These are phyloP conservation scores for Simplicillium aogashimaense DNA, from an alignment of 2,329 filamentous ascomycete genomes.

Conservation along the genomic window DNA sequence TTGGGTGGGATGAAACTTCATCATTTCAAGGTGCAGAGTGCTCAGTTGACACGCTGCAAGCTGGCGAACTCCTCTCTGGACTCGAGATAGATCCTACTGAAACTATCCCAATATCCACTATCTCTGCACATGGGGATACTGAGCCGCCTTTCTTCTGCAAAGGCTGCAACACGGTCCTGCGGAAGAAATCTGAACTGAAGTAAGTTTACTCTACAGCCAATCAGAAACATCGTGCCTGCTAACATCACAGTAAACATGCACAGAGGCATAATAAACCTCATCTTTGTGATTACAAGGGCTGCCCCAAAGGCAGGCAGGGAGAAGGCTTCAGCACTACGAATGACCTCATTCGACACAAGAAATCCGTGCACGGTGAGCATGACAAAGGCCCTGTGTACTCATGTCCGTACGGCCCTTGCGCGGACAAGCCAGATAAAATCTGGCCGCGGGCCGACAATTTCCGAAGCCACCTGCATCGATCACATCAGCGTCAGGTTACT, in stretches of 20 bases:
- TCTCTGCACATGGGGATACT: too few relatives aligned
- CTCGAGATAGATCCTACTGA: too few relatives aligned
- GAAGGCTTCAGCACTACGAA: slow-evolving; percentile 72
- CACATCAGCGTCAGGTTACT: slow-evolving; percentile 40
- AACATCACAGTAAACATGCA: slow-evolving; percentile 56
- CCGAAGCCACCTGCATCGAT: slow-evolving; percentile 61
- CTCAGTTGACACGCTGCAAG: too few relatives aligned
- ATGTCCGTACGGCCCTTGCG: slow-evolving; percentile 15
- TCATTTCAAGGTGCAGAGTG: too few relatives aligned
- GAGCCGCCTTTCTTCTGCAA: too few relatives aligned
- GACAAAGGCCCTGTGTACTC: slow-evolving; percentile 13
- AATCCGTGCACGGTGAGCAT: slow-evolving; percentile 55
- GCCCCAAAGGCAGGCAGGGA: slow-evolving; percentile 31
- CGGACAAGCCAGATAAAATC: slow-evolving; percentile 37
- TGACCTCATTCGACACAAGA: slow-evolving; percentile 71
- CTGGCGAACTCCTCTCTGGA: too few relatives aligned
- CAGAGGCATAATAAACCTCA: slow-evolving; percentile 60
- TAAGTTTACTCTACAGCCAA: background rate
- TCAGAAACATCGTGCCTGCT: background rate
- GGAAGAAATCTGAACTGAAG: slow-evolving; percentile 1
- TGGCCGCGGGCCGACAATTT: slow-evolving; percentile 88
- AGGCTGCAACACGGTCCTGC: too few relatives aligned
- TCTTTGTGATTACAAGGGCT: slow-evolving; percentile 48
- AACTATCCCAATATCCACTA: too few relatives aligned
- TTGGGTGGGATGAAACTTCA: too few relatives aligned